phyloP scores from a whole-genome alignment of 2,329 filamentous ascomycete species.

The Arthrinium phaeospermum region DNA sequence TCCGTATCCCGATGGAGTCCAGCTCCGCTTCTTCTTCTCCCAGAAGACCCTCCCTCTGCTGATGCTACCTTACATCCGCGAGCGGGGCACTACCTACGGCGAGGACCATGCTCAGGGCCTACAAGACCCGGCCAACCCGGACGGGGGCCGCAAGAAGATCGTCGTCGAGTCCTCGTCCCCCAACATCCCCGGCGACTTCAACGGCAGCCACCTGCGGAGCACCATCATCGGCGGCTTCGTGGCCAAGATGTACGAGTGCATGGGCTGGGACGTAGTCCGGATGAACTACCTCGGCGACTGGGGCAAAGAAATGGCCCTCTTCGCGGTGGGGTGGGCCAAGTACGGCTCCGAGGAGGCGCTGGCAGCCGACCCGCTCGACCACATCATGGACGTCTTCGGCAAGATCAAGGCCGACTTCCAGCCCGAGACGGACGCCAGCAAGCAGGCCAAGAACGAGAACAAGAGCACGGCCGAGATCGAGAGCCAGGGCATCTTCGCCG shows the following conservation, averaged over 20 bases:
- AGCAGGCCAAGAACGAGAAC: conserved; percentile 48
- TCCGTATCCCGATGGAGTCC: conserved; percentile 61
- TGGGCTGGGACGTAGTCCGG: conserved; percentile 70
- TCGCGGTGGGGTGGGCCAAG: conserved; percentile 69
- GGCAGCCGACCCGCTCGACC: conserved; percentile 68
- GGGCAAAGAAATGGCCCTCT: conserved; percentile 71
- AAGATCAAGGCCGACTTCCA: conserved; percentile 63
- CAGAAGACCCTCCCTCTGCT: conserved; percentile 59
- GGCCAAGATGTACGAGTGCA: conserved; percentile 66
- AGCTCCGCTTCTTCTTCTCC: conserved; percentile 71
- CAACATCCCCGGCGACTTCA: conserved; percentile 77
- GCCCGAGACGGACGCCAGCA: conserved; percentile 61
- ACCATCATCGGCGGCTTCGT: conserved; percentile 75
- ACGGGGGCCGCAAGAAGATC: conserved; percentile 46
- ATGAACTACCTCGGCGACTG: conserved; percentile 79
- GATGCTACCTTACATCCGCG: conserved; percentile 64
- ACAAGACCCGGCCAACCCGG: conserved; percentile 7
- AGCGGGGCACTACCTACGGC: conserved; percentile 62
- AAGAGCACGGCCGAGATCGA: conserved; percentile 46
- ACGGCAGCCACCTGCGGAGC: conserved; percentile 70
- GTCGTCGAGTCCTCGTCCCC: conserved; percentile 78
- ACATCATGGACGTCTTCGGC: conserved; percentile 72
- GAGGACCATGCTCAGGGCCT: conserved; percentile 55
- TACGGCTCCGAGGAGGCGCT: conserved; percentile 71
- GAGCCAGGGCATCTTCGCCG: conserved; percentile 46